Evolutionary conservation across 1,139 yeast species (phyloP).

Genomic region (Geotrichum bryndzae): DNA sequence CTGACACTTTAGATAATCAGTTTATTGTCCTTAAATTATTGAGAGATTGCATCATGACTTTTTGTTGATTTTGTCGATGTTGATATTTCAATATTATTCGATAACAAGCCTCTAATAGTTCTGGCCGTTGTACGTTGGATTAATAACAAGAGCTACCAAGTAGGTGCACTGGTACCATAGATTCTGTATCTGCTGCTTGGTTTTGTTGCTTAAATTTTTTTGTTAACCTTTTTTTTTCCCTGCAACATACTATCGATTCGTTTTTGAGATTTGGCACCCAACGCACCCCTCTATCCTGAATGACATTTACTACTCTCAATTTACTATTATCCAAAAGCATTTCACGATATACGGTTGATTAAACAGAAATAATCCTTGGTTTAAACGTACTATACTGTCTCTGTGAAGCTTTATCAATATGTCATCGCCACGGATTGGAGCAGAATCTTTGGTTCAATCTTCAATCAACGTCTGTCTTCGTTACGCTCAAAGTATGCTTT

Average conservation of each 20-base stretch:
- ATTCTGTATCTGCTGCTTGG: not conserved
- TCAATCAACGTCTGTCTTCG: constrained; percentile 10
- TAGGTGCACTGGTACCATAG: not conserved
- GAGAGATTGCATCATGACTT: too few relatives aligned
- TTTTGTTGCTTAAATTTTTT: not conserved
- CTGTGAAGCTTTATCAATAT: not conserved
- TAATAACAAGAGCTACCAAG: not conserved
- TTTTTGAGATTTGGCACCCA: not conserved
- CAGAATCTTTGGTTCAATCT: constrained; percentile 10
- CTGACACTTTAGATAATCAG: too few relatives aligned
- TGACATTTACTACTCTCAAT: not conserved
- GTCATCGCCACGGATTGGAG: constrained; percentile 6
- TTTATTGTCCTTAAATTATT: too few relatives aligned
- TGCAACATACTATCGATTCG: not conserved
- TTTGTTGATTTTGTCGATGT: too few relatives aligned
- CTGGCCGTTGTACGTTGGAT: not conserved
- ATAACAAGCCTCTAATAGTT: too few relatives aligned
- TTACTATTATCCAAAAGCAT: not conserved
- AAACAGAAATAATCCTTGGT: not conserved
- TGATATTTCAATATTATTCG: too few relatives aligned
- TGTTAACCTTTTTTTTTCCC: not conserved
- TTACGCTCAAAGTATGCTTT: constrained; percentile 16
- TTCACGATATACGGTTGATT: not conserved
- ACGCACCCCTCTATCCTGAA: not conserved
- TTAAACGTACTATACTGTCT: not conserved